phyloP scores from a whole-genome alignment of 2,329 filamentous ascomycete genomes.

The Alternaria sp. region DNA sequence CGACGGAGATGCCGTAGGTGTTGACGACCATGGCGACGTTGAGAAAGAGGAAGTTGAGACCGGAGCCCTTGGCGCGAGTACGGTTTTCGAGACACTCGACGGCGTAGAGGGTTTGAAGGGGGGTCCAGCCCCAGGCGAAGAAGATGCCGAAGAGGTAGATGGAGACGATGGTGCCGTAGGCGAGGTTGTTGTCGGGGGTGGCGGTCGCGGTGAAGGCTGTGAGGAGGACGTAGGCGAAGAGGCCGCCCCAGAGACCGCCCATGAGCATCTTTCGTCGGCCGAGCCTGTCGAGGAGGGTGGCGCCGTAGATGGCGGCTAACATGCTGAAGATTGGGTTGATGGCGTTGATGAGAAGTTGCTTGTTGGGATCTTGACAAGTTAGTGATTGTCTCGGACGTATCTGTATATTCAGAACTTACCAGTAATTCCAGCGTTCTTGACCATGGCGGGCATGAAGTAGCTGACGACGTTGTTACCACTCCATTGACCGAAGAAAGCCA shows the following conservation, averaged over 20 bases:
- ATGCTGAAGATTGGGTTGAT: constrained; percentile 51
- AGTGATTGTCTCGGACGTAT: background rate
- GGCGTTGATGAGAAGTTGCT: constrained; percentile 50
- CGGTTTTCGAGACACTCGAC: constrained; percentile 50
- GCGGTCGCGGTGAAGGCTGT: constrained; percentile 46
- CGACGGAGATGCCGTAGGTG: constrained; percentile 41
- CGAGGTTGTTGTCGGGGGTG: constrained; percentile 28
- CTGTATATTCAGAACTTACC: background rate
- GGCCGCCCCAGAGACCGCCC: constrained; percentile 42
- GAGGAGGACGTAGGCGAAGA: constrained; percentile 44
- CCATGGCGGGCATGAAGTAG: constrained; percentile 31
- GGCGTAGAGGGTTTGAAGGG: constrained; percentile 49
- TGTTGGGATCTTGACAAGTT: constrained; percentile 27
- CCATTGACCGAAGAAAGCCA: constrained; percentile 53
- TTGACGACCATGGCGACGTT: constrained; percentile 45
- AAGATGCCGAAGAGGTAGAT: constrained; percentile 51
- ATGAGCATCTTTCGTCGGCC: constrained; percentile 48
- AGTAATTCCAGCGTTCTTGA: background rate
- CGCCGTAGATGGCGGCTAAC: constrained; percentile 48
- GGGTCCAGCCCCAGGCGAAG: constrained; percentile 51
- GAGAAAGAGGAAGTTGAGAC: constrained; percentile 42
- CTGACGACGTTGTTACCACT: constrained; percentile 48
- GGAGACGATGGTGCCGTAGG: constrained; percentile 49
- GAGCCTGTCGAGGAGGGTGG: constrained; percentile 42
- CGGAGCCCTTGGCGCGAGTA: constrained; percentile 47